Conservation (phyloP, 306 rosid genomes). For the Sechiopsis laciniata region DNA sequence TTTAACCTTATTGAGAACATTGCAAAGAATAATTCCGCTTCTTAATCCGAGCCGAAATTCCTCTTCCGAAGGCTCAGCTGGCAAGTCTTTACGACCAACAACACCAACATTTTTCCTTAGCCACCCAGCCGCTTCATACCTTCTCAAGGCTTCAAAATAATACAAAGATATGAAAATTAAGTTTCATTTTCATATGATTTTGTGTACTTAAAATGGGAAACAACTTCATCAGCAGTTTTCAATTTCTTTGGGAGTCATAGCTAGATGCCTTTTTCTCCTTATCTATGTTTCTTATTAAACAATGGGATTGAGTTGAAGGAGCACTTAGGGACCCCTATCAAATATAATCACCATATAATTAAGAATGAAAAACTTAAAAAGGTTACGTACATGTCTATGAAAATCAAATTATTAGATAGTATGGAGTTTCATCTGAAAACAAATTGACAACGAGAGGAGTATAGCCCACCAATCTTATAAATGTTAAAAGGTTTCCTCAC, state of each 20-base stretch:
- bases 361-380: background rate
- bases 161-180: background rate
- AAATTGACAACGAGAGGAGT: too few species aligned
- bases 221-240: background rate
- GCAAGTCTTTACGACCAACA: constrained; percentile 75
- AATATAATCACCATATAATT: background rate
- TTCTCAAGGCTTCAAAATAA: constrained; percentile 58
- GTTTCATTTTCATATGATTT: background rate
- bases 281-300: background rate
- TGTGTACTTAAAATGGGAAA: background rate
- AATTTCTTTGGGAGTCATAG: background rate
- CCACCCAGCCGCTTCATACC: constrained; percentile 92
- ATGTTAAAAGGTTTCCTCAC: too few species aligned
- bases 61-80: constrained; percentile 92
- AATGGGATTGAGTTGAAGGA: background rate
- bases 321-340: background rate
- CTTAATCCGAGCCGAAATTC: constrained; percentile 75
- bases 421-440: too few species aligned
- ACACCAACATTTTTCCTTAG: constrained; percentile 65
- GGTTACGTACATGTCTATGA: background rate
- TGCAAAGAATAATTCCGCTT: constrained; percentile 83
- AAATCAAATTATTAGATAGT: too few species aligned
- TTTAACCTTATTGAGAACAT: constrained; percentile 70
- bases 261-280: too few species aligned
- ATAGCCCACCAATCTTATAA: too few species aligned